Conservation (phyloP, 225 moss, liverwort and hornwort genomes). For the Sphagnum tenellum region DNA sequence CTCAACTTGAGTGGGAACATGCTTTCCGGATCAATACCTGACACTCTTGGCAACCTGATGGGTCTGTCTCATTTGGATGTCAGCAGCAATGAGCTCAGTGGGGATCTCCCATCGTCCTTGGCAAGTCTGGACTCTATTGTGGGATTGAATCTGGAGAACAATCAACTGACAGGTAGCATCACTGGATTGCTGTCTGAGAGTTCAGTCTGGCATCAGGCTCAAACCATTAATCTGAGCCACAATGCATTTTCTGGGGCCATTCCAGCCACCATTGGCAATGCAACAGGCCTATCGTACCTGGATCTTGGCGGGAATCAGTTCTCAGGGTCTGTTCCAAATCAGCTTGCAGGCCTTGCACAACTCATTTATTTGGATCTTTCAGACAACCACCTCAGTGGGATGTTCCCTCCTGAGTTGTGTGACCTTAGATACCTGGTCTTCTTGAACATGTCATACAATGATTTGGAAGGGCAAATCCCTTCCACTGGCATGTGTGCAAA, state of each 20-base stretch:
- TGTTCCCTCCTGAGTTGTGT: constrained; percentile 39
- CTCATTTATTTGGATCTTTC: constrained; percentile 46
- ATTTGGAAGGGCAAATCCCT: constrained; percentile 20
- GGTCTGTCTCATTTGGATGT: constrained; percentile 33
- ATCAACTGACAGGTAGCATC: constrained; percentile 44
- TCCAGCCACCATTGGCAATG: constrained; percentile 32
- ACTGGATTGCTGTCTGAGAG: constrained; percentile 42
- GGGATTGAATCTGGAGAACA: constrained; percentile 39
- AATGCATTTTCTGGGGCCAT: constrained; percentile 46
- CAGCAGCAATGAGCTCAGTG: constrained; percentile 34
- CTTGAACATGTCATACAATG: constrained; percentile 35
- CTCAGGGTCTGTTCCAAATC: constrained; percentile 36
- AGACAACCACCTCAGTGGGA: constrained; percentile 43
- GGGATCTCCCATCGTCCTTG: constrained; percentile 47
- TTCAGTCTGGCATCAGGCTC: constrained; percentile 43
- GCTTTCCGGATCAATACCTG: constrained; percentile 43
- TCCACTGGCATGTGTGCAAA: constrained; percentile 21
- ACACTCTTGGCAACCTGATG: constrained; percentile 38
- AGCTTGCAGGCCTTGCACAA: constrained; percentile 40
- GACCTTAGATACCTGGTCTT: constrained; percentile 20
- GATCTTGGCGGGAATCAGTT: constrained; percentile 42
- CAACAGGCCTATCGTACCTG: constrained; percentile 41
- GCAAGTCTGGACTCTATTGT: constrained; percentile 59
- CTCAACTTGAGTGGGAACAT: constrained; percentile 43
- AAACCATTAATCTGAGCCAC: constrained; percentile 30